Percentiles rank a stretch among this genome's conserved stretches.
These are phyloP conservation scores for Hypholoma sublateritium DNA, from an alignment of 768 basidiomycete species.

Conservation along the genomic window DNA sequence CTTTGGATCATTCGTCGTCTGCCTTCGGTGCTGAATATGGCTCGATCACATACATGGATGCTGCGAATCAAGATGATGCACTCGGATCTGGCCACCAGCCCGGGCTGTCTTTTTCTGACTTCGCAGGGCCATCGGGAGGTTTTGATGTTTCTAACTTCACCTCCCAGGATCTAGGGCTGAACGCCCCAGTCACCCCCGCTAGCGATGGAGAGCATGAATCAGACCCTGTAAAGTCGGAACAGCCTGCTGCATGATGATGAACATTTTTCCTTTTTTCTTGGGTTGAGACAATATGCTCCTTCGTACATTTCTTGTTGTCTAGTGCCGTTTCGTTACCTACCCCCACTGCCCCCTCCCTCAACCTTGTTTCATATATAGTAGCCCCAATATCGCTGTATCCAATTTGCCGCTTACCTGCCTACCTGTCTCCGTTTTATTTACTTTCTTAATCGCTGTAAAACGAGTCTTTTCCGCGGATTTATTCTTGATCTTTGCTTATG, in stretches of 20 bases:
- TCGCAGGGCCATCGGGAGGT: constrained; percentile 53
- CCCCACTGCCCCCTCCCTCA: constrained; percentile 11
- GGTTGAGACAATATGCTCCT: constrained; percentile 20
- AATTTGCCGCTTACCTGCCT: constrained; percentile 17
- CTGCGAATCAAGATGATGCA: constrained; percentile 63
- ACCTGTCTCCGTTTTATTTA: constrained; percentile 18
- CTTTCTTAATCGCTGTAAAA: constrained; percentile 42
- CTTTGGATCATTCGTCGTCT: constrained; percentile 63
- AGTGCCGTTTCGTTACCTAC: constrained; percentile 15
- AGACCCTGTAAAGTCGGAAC: constrained; percentile 70
- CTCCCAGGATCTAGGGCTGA: constrained; percentile 65
- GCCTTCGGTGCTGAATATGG: constrained; percentile 71
- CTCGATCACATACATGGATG: constrained; percentile 76
- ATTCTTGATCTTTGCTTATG: constrained; percentile 38
- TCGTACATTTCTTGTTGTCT: constrained; percentile 21
- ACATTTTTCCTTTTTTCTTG: constrained; percentile 17
- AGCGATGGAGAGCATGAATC: constrained; percentile 64
- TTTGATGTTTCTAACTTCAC: constrained; percentile 75
- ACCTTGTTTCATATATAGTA: constrained; percentile 23
- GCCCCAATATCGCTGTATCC: constrained; percentile 26
- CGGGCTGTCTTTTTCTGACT: constrained; percentile 73
- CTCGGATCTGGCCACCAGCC: constrained; percentile 58
- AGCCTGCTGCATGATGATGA: constrained; percentile 32
- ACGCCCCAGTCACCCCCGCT: constrained; percentile 45
- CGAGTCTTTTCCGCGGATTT: constrained; percentile 30